Base-by-base conservation (phyloP, 2,329 filamentous ascomycete genomes). In the Chrysosporium keratinophilum region DNA sequence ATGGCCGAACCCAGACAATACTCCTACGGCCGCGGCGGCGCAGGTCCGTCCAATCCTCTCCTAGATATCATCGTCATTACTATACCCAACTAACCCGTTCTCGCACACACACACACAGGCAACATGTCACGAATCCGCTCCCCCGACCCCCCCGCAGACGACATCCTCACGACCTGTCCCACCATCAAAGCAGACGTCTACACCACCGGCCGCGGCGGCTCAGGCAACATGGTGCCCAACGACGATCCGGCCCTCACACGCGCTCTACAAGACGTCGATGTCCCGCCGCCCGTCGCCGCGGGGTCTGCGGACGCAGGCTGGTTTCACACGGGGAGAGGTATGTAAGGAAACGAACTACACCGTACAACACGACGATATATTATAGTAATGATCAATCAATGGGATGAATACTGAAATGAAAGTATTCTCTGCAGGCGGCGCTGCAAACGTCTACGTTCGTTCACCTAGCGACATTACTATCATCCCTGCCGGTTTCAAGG, bases 121-220 rank as follows among this genome's bases (percentile, higher is more conserved):
- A 56, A 56, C 39, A 56, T 56, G 55, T 50, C 55, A 39, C 5
- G 34, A 10, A 23, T 49, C 15, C 49, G 37, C 20, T 50, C 45
- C 44, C 48, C 43, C 12, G 35, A 73, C 58, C 59, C 65, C 43
- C 63, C 81, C 43, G 70, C 74, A 31, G 73, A 81, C 49, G 72
- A 79, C 59, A 86, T 91, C 64, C 81, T 95, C 58, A 74, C 84
- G 63, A 95, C 89, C 1, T 52, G 50, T 33, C 90, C 90, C 0
- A 85, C 81, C 11, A 80, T 97, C 66, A 95, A 94, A 73, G 80
- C 80, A 45, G 74, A 85, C n/a, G 76, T 87, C 60, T 89, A 91
- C 65, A 95, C 90, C 17, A 96, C 90, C 2, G 90, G 90, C 54
- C 86, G 90, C 50, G 90, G 90, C 54, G 90, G 90, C 57, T 83